Evolutionary conservation across 192 early-diverging fungal genomes (phyloP), one percentile per base, ranked within the genome.

Genomic region (Backusella tuberculispora): DNA sequence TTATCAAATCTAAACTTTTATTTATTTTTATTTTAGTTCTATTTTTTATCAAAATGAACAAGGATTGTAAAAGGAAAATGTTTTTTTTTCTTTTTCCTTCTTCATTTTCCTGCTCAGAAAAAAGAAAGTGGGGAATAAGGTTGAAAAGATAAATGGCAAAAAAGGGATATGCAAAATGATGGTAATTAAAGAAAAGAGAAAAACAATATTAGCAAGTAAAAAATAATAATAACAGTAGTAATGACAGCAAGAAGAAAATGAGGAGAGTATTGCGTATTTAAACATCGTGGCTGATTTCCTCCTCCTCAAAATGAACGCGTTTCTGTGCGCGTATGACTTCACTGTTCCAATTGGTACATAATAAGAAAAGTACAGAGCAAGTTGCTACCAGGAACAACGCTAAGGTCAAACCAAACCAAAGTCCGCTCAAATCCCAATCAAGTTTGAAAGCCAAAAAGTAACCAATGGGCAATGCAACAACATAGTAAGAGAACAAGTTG

Each of bases 401-500:
- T 12, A 85, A 72, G 46, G 84, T 87, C 4, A 89, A 67, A 34
- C 89, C 87, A 17, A 74, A 70, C 92, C 92, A 93, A 24, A 93
- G 78, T 17, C 92, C 92, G 26, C 81, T 75, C 26, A 92, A 83
- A 17, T 87, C 86, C 84, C 84, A 83, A 17, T 77, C 72, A 14
- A 84, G 56, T 63, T 78, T 74, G 74, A 94, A 84, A 37, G 92
- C 85, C 66, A 92, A 76, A 29, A 85, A 38, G 12, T 89, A 76
- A 8, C 88, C 89, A 12, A 89, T n/a, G 6, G 93, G 94, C 56
- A 94, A 71, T 6, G 88, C 92, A 13, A 93, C 69, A 14, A 88
- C 63, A 77, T 95, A 95, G 74, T 93, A 94, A 17, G 83, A 78
- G 44, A 86, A 72, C 69, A 91, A 60, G 74, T 89, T 89, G 65